These are phyloP conservation scores for Arachis hypogaea DNA, from an alignment of 306 rosid species.

Conservation along the genomic window DNA sequence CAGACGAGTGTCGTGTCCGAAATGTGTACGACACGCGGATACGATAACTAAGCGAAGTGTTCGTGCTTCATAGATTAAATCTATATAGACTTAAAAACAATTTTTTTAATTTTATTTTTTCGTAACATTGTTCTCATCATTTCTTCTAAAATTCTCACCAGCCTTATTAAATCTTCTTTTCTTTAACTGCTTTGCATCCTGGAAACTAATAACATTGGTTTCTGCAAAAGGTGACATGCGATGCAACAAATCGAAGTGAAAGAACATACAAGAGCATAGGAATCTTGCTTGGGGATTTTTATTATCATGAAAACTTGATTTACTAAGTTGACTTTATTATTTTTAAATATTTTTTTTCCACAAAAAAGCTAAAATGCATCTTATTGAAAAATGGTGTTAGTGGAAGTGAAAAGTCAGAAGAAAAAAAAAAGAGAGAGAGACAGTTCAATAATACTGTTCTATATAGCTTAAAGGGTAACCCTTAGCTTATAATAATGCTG, in stretches of 20 bases:
- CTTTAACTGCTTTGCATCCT: background rate
- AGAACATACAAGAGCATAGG: background rate
- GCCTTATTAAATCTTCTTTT: background rate
- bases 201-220: background rate
- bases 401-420: slow-evolving; percentile 31
- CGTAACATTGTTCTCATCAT: background rate
- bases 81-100: background rate
- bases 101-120: background rate
- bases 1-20: too few species aligned
- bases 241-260: slow-evolving; percentile 8
- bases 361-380: background rate
- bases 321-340: slow-evolving; percentile 35
- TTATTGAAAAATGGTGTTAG: slow-evolving; percentile 22
- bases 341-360: slow-evolving; percentile 2
- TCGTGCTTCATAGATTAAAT: too few species aligned
- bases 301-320: slow-evolving; percentile 1
- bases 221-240: slow-evolving; percentile 2
- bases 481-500: too few species aligned
- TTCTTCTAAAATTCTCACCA: background rate
- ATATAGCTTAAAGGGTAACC: background rate
- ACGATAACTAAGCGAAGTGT: too few species aligned
- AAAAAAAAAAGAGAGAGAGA: background rate
- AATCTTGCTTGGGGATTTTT: background rate
- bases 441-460: slow-evolving; percentile 15
- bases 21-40: too few species aligned